Conservation (phyloP, 1,284 basidiomycete species). For the Sphaerobolus stellatus region DNA sequence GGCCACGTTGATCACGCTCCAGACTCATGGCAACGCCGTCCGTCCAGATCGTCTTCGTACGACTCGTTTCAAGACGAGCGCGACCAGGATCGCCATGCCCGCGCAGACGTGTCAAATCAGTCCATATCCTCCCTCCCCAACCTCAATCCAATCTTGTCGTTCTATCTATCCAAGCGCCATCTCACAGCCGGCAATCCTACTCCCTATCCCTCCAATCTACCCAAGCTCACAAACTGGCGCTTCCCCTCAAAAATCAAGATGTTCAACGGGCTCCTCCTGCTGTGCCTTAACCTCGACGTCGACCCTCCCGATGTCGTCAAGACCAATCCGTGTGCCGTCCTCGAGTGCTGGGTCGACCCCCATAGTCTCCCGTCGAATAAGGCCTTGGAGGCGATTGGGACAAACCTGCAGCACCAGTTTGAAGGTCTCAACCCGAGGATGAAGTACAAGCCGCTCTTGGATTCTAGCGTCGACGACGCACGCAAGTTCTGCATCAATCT, state of each 20-base stretch:
- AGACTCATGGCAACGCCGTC: no score
- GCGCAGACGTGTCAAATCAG: conserved; percentile 19
- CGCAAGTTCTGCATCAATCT: conserved; percentile 86
- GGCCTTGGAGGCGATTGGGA: conserved; percentile 86
- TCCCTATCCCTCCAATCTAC: conserved; percentile 60
- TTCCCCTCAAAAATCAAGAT: conserved; percentile 85
- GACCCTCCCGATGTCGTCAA: conserved; percentile 98
- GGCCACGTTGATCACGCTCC: no score
- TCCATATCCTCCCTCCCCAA: conserved; percentile 22
- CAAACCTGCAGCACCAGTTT: conserved; percentile 94
- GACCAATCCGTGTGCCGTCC: conserved; percentile 91
- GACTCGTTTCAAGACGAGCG: conserved; percentile 6
- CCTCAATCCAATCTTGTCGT: conserved; percentile 21
- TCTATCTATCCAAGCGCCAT: conserved; percentile 85
- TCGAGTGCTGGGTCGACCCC: conserved; percentile 98
- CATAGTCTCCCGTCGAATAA: conserved; percentile 85
- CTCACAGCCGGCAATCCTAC: conserved; percentile 84
- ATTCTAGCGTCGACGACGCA: conserved; percentile 94
- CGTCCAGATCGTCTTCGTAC: no score
- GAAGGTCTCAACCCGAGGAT: conserved; percentile 92
- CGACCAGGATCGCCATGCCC: conserved; percentile 19
- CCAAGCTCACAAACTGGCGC: conserved; percentile 76
- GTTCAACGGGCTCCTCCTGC: conserved; percentile 87
- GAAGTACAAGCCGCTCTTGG: conserved; percentile 88
- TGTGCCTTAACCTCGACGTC: conserved; percentile 96